Evolutionary conservation across 2,329 filamentous ascomycete genomes (phyloP).

Genomic region (Xylariaceae sp.): DNA sequence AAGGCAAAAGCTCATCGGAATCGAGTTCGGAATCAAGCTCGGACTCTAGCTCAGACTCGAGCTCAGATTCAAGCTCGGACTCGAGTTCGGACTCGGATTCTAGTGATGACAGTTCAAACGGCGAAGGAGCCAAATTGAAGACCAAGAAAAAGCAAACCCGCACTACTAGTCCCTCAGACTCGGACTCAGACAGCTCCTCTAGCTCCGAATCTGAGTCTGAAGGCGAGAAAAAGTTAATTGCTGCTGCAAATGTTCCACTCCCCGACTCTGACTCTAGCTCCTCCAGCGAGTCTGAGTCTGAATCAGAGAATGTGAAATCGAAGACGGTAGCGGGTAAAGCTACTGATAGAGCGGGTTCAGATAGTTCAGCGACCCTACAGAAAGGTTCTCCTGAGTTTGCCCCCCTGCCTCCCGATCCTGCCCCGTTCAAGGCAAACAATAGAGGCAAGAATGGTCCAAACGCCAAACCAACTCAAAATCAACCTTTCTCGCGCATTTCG

Average conservation of each 20-base stretch:
- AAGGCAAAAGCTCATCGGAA: constrained; percentile 36
- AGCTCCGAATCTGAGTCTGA: constrained; percentile 34
- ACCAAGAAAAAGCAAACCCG: constrained; percentile 33
- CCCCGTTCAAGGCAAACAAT: constrained; percentile 40
- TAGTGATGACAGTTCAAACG: constrained; percentile 23
- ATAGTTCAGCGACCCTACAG: constrained; percentile 47
- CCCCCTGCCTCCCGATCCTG: constrained; percentile 53
- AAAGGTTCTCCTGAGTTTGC: constrained; percentile 50
- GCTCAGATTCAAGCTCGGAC: constrained; percentile 34
- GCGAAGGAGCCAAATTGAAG: constrained; percentile 22
- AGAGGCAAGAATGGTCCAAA: constrained; percentile 32
- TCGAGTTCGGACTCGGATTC: constrained; percentile 28
- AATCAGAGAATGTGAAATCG: constrained; percentile 37
- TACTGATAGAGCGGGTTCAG: constrained; percentile 34
- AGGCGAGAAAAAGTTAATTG: constrained; percentile 27
- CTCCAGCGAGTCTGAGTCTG: constrained; percentile 35
- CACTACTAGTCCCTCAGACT: constrained; percentile 34
- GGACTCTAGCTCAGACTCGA: constrained; percentile 34
- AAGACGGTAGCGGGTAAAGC: constrained; percentile 22
- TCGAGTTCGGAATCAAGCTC: constrained; percentile 32
- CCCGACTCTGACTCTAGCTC: constrained; percentile 42
- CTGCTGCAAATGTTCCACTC: constrained; percentile 39
- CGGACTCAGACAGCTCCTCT: constrained; percentile 31
- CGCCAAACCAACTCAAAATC: constrained; percentile 46
- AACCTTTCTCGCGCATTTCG: constrained; percentile 74